Conservation (phyloP, 2,329 filamentous ascomycete genomes). For the Exutisphaerella laricina region DNA sequence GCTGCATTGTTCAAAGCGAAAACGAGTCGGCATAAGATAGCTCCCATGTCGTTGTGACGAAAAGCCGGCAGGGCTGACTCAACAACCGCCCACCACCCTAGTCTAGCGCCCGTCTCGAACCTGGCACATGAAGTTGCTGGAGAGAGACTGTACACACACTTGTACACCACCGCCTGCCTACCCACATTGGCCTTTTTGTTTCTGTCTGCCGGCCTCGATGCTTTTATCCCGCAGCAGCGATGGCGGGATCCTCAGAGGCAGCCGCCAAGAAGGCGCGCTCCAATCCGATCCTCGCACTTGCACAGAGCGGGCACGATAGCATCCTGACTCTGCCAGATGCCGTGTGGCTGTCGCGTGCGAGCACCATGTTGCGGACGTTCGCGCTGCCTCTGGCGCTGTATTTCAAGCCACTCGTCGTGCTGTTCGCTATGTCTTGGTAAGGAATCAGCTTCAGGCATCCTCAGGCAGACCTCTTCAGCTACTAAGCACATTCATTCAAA, state of each 20-base stretch:
- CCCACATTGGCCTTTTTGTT: neutral
- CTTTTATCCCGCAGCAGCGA: slow-evolving; percentile 3
- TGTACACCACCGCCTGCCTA: neutral
- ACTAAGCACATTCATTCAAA: neutral
- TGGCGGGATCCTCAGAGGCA: too few relatives aligned
- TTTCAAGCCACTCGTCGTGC: slow-evolving; percentile 21
- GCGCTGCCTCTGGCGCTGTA: slow-evolving; percentile 18
- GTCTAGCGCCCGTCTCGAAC: too few relatives aligned
- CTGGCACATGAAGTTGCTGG: too few relatives aligned
- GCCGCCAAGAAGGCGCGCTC: too few relatives aligned
- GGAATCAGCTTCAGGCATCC: neutral
- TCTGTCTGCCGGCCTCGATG: too few relatives aligned
- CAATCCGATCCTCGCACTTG: slow-evolving; percentile 9
- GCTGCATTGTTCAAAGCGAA: too few relatives aligned
- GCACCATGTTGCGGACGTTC: slow-evolving; percentile 14
- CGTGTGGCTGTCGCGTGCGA: slow-evolving; percentile 12
- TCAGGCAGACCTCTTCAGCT: neutral
- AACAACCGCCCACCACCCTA: too few relatives aligned
- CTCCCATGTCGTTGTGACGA: too few relatives aligned
- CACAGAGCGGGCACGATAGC: slow-evolving; percentile 8
- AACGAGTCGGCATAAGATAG: too few relatives aligned
- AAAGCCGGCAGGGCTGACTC: too few relatives aligned
- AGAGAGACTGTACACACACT: neutral
- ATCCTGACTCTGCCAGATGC: slow-evolving; percentile 10
- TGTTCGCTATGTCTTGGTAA: slow-evolving; percentile 21